Evolutionary conservation across 176 grass and related monocot species (phyloP), one percentile per base, ranked within the genome.

Genomic region (Oryza meridionalis): DNA sequence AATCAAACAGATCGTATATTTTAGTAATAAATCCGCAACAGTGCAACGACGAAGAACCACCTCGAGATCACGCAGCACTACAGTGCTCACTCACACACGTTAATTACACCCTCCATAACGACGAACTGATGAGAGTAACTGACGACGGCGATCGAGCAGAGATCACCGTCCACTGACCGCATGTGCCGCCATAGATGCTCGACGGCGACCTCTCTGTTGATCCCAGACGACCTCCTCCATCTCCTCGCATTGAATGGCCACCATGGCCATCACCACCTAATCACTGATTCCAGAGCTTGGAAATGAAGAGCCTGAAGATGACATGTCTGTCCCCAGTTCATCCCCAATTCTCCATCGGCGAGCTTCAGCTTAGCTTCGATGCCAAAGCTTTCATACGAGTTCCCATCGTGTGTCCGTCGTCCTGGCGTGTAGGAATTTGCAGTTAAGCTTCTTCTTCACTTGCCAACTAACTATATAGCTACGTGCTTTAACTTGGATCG

Each of bases 231-330:
- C 15, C 53, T 58, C 53, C 12, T 14, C 7, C 19, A 50, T 38
- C 15, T 72, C 76, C 44, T 47, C 70, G 76, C 49, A 77, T 85
- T 85, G 29, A 79, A 79, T 49, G 26, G 51, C 47, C 73, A 45
- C 51, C 21, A 58, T 19, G 53, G 25, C 47, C 29, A 58, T 15
- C 53, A 21, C 53, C 53, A 58, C 53, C 73, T 21, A 31, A 31
- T 31, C 17, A 62, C 10, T 9, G 53, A 58, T 21, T 32, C 21
- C 49, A 15, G 40, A 72, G 83, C 50, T 72, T 43, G 65, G 15
- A 25, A 58, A 7, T 2, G 2, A n/a, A 58, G 53, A 58, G 53
- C 53, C 53, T n/a, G 53, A 58, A n/a, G 17, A 63, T 2, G 67
- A 33, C 84, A 64, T n/a, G 83, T 9, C 80, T 21, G 9, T 15